These are phyloP conservation scores for Obba rivulosa DNA, from an alignment of 768 basidiomycete genomes.

Conservation along the genomic window DNA sequence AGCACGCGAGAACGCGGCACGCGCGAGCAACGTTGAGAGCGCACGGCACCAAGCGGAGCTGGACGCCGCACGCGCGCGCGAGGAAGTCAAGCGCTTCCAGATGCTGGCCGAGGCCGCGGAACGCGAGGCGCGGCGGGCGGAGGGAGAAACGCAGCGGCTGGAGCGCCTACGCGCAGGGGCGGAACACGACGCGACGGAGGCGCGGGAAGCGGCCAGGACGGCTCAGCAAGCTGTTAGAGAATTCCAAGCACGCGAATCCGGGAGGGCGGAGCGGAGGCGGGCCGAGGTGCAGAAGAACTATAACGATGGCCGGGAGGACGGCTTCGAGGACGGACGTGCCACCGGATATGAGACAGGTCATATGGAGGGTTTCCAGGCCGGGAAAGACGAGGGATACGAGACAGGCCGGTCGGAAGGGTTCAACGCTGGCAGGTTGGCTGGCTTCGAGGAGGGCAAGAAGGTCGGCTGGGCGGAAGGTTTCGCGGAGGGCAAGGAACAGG, in stretches of 20 bases:
- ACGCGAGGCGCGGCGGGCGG: slow-evolving; percentile 32
- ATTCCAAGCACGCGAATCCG: slow-evolving; percentile 38
- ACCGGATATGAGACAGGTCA: slow-evolving; percentile 46
- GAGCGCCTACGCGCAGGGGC: slow-evolving; percentile 36
- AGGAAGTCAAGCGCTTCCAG: slow-evolving; percentile 42
- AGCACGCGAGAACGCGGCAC: slow-evolving; percentile 35
- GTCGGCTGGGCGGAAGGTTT: slow-evolving; percentile 31
- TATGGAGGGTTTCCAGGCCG: slow-evolving; percentile 36
- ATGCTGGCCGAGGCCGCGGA: slow-evolving; percentile 43
- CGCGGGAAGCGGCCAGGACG: slow-evolving; percentile 38
- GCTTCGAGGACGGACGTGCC: slow-evolving; percentile 30
- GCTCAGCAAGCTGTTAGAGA: slow-evolving; percentile 40
- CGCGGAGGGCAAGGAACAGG: slow-evolving; percentile 31
- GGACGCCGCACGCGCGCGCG: slow-evolving; percentile 33
- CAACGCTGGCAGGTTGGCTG: slow-evolving; percentile 18
- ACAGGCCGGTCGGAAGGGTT: slow-evolving; percentile 28
- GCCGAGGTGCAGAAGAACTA: slow-evolving; percentile 39
- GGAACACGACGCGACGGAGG: slow-evolving; percentile 38
- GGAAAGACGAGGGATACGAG: slow-evolving; percentile 35
- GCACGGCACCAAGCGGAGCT: slow-evolving; percentile 35
- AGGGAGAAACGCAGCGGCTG: slow-evolving; percentile 31
- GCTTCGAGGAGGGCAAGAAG: slow-evolving; percentile 29
- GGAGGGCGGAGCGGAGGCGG: slow-evolving; percentile 37
- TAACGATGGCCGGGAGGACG: slow-evolving; percentile 31
- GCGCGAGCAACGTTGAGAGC: slow-evolving; percentile 36